Evolutionary conservation across 306 rosid species (phyloP).

Genomic region (Malus sieversii): DNA sequence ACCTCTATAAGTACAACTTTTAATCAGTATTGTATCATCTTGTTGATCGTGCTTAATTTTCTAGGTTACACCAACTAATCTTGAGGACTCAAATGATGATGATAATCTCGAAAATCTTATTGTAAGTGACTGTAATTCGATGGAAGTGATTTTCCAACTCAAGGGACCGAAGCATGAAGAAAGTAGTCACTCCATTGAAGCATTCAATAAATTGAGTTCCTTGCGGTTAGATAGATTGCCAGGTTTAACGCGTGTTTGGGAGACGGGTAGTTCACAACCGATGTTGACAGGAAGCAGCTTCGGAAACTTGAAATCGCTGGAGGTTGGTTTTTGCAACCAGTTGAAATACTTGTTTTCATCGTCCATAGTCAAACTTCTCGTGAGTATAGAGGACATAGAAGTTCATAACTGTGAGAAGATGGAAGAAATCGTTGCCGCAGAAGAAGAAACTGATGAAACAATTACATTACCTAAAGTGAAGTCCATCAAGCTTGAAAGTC

Average conservation of each 20-base stretch:
- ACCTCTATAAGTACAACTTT: too few species aligned
- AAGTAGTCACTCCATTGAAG: background rate
- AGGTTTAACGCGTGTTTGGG: background rate
- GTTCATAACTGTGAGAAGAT: background rate
- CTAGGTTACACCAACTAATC: background rate
- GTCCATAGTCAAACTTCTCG: too few species aligned
- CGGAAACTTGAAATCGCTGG: too few species aligned
- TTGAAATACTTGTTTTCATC: too few species aligned
- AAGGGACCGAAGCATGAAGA: background rate
- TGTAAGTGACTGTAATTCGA: fast-evolving
- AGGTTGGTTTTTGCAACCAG: too few species aligned
- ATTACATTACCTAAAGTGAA: background rate
- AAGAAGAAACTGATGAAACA: background rate
- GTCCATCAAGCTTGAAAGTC: background rate
- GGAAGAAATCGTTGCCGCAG: background rate
- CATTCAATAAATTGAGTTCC: background rate
- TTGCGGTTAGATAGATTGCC: fast-evolving
- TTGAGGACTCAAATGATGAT: background rate
- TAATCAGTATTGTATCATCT: too few species aligned
- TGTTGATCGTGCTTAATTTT: background rate
- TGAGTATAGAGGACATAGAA: too few species aligned
- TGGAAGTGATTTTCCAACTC: background rate
- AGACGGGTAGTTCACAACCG: background rate
- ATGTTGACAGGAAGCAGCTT: background rate
- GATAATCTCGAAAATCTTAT: background rate